Evolutionary conservation across 2,329 filamentous ascomycete genomes (phyloP).

Genomic region (Aspergillus carbonarius): DNA sequence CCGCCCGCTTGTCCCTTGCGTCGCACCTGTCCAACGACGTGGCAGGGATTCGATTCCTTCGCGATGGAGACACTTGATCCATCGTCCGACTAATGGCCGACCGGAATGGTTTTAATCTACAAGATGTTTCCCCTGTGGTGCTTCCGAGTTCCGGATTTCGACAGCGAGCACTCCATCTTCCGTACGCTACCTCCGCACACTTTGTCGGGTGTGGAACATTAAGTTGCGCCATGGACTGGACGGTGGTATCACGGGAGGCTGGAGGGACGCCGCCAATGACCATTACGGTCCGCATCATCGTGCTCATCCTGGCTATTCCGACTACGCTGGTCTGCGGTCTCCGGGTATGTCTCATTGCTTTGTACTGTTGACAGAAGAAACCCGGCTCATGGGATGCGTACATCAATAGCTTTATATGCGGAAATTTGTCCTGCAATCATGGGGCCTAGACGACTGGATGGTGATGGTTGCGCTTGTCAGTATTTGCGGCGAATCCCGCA

Average conservation of each 20-base stretch:
- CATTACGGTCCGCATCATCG: background rate
- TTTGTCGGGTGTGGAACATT: background rate
- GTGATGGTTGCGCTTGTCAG: slow-evolving; percentile 5
- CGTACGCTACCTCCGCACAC: background rate
- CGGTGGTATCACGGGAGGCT: background rate
- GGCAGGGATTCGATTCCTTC: background rate
- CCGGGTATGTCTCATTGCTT: background rate
- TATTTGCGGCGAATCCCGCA: background rate
- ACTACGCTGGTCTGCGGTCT: slow-evolving; percentile 4
- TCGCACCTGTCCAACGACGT: background rate
- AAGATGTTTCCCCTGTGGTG: background rate
- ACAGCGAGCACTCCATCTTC: background rate
- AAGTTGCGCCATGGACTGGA: background rate
- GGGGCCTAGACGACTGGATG: slow-evolving; percentile 3
- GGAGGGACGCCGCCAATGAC: slow-evolving; percentile 1
- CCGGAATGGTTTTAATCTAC: background rate
- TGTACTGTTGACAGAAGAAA: too few species aligned
- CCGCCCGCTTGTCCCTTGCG: background rate
- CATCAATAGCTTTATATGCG: background rate
- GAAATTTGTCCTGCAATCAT: background rate
- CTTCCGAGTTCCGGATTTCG: too few species aligned
- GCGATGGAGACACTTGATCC: background rate
- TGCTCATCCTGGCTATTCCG: slow-evolving; percentile 3
- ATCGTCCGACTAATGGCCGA: background rate
- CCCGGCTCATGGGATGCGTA: too few species aligned